Evolutionary conservation across 257 asterid species (phyloP), one percentile per base, ranked within the genome.

Genomic region (Scutellaria galericulata): DNA sequence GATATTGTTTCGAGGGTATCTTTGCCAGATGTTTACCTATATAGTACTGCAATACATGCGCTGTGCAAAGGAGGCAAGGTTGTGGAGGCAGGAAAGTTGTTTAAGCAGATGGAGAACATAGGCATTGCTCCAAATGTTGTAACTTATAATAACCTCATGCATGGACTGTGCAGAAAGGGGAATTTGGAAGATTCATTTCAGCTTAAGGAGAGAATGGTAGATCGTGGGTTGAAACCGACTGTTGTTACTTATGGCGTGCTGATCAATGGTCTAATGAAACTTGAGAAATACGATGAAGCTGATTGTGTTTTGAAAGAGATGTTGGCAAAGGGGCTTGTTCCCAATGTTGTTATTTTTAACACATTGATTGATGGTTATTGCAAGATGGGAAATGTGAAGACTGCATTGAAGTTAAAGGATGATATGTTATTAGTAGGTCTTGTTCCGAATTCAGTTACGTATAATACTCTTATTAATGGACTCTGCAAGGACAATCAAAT

Each of bases 341-440:
- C 92, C 9, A 90, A 89, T 82, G 87, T 73, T 44, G 79, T 89
- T 66, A 78, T 90, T 44, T 92, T 81, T 68, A 90, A 90, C 79
- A 87, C 90, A 9, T 79, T 93, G 83, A 93, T 93, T 50, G 87
- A 83, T 60, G 97, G 96, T 62, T 85, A 82, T 75, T 90, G 90
- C 84, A 86, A 77, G 80, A 78, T 64, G 67, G 96, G 97, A 69
- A 85, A 90, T 59, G 53, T 86, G 77, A 62, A 50, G 52, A 57
- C 70, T 54, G 96, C 95, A 5, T 64, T 87, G 73, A 81, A 79
- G 78, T 71, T 90, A 59, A 87, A 79, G 88, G 84, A 83, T 77
- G 86, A 84, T 60, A 93, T 93, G 97, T 12, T 79, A 77, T 66
- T 62, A 40, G 72, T 67, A 60, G 93, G 87, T 57, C 52, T 86